A percentile compares a stretch with the other conserved stretches of the same genome.
Conservation (phyloP, 768 basidiomycete species). For the Mycena vitilis region DNA sequence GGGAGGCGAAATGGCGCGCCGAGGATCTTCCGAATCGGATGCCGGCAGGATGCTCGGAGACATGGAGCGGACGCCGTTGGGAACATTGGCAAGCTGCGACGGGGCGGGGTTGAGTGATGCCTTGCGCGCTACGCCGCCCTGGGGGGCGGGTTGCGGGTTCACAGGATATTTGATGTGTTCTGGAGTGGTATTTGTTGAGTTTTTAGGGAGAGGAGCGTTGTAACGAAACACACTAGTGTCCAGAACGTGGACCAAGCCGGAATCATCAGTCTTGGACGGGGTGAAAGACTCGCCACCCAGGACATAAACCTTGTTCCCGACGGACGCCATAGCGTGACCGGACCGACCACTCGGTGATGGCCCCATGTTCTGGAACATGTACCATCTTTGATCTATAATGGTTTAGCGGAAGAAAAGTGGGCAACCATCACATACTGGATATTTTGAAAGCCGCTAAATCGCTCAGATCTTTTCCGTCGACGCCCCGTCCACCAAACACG, state of each 20-base stretch:
- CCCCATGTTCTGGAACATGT: slow-evolving; percentile 99
- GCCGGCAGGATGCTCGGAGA: slow-evolving; percentile 66
- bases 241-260: slow-evolving; percentile 85
- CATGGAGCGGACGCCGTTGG: slow-evolving; percentile 66
- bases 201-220: slow-evolving; percentile 35
- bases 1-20: slow-evolving; percentile 76
- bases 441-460: slow-evolving; percentile 98
- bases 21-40: slow-evolving; percentile 65
- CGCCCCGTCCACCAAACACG: slow-evolving; percentile 95
- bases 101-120: slow-evolving; percentile 57
- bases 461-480: slow-evolving; percentile 94
- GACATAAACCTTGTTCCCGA: slow-evolving; percentile 89
- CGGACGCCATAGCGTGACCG: slow-evolving; percentile 98
- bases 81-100: slow-evolving; percentile 40
- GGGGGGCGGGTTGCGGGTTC: slow-evolving; percentile 36
- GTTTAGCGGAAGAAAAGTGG: slow-evolving; percentile 24
- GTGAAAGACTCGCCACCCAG: slow-evolving; percentile 94
- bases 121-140: slow-evolving; percentile 60
- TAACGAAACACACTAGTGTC: slow-evolving; percentile 84
- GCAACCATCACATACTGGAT: slow-evolving; percentile 74
- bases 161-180: slow-evolving; percentile 95
- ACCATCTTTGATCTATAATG: slow-evolving; percentile 91
- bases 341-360: slow-evolving; percentile 92
- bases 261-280: slow-evolving; percentile 80
- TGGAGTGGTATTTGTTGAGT: slow-evolving; percentile 45